These are phyloP conservation scores for Ustilago bromivora DNA, from an alignment of 1,284 basidiomycete genomes.

Conservation along the genomic window DNA sequence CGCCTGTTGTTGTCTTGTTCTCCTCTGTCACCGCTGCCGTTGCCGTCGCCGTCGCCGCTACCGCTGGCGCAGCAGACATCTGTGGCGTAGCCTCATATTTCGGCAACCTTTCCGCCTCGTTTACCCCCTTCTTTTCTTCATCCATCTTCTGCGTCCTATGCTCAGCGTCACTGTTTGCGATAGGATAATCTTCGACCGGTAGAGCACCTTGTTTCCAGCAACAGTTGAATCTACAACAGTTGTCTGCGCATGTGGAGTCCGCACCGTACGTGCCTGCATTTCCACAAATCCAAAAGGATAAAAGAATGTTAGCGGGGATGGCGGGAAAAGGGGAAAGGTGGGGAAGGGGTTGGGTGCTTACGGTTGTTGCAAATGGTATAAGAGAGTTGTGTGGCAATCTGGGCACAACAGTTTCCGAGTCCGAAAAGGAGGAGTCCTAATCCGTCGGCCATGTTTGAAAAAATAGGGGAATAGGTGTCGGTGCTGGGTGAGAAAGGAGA, in stretches of 20 bases:
- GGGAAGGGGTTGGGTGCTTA: slow-evolving; percentile 6
- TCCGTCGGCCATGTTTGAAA: background rate
- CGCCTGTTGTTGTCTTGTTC: background rate
- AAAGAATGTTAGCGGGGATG: background rate
- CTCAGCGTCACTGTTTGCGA: slow-evolving; percentile 22
- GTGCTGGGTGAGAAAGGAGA: background rate
- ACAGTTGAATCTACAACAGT: slow-evolving; percentile 50
- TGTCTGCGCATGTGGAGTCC: slow-evolving; percentile 34
- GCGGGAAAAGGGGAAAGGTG: background rate
- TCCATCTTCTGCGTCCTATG: slow-evolving; percentile 18
- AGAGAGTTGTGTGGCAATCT: slow-evolving; percentile 14
- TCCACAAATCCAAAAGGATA: background rate
- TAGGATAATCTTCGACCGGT: slow-evolving; percentile 52
- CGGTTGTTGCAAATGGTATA: slow-evolving; percentile 36
- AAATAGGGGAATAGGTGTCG: background rate
- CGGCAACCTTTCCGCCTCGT: slow-evolving; percentile 9
- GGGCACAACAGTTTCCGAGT: background rate
- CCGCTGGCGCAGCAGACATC: slow-evolving; percentile 22
- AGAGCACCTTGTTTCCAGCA: slow-evolving; percentile 38
- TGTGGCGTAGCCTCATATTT: slow-evolving; percentile 34
- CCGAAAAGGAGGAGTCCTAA: background rate
- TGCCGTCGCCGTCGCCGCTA: background rate
- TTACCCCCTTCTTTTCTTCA: background rate
- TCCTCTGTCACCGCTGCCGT: background rate
- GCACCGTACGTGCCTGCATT: slow-evolving; percentile 27